Evolutionary conservation across 306 rosid species (phyloP), one percentile per base, ranked within the genome.

Genomic region (Gleditsia sinensis): DNA sequence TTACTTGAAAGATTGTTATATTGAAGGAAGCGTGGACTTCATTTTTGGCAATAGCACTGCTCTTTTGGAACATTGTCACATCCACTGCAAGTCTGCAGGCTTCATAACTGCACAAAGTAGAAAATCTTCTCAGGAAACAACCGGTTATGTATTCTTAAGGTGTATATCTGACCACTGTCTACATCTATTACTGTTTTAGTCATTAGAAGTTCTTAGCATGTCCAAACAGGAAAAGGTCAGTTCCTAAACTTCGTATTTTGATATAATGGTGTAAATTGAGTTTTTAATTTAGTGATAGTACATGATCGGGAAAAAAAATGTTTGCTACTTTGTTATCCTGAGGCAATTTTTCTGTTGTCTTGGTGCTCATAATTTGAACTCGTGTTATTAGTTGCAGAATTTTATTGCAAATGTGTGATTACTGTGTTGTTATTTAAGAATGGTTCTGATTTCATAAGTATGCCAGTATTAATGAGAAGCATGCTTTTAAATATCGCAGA

Each of bases 21-120:
- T 89, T 49, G 98, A 93, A 88, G 98, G 98, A 83, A 93, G 96
- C 13, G 97, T 93, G 61, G 98, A 93, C 81, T 91, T 93, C 77
- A 86, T 89, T 39, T 93, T 94, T 61, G 98, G 97, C 57, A 89
- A 88, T 69, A 91, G 98, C 86, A 91, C 97, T 63, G 97, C 92
- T 14, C 89, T 93, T 77, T 81, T 93, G 77, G 97, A 91, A 67
- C 94, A 85, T 74, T 91, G 98, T 61, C 97, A 89, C 75, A 71
- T 91, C 75, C 96, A 91, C 81, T 88, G 98, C 90, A 93, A 91
- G 82, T 68, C 93, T 42, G 75, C 71, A 45, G 98, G 98, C 66
- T 93, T 74, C 81, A 74, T 93, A 69, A 93, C 98, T 1, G 94
- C 98, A n/a, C 98, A 93, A 37, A 63, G 92, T 61, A 83, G 97